Evolutionary conservation across 1,139 yeast genomes (phyloP), one percentile per base, ranked within the genome.

Genomic region (Lodderomyces orthopsilosis): DNA sequence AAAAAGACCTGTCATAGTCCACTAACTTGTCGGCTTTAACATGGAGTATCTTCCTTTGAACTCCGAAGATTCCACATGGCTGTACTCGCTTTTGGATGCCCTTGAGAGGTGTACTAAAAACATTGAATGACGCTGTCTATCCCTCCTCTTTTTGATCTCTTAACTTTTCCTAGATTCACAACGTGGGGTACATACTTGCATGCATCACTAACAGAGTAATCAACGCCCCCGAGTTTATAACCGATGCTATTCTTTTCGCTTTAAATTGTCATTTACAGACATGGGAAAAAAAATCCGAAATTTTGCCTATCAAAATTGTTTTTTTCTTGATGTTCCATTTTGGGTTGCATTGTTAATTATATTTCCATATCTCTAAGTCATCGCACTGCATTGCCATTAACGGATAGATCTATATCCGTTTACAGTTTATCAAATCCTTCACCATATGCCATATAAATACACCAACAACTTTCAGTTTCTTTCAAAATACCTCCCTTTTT

Each of bases 351-450:
- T 32, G 13, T n/a, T n/a, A n/a, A n/a, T n/a, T n/a, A n/a, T n/a
- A n/a, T n/a, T n/a, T n/a, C n/a, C n/a, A n/a, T n/a, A n/a, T n/a
- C 19, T 17, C 6, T 34, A 7, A 18, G 14, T n/a, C 22, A 33
- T 17, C 32, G 32, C 32, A 27, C 17, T 27, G 32, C 15, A 30
- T 17, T 30, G 34, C 34, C 34, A 30, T 30, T 21, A 36, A 23
- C n/a, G 28, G 21, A 23, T 14, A 36, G 38, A 36, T 36, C 32
- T 15, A n/a, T 22, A 34, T 30, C 34, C n/a, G 13, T n/a, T 15
- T 3, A 17, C 4, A 9, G 12, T 15, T 15, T 35, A 9, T n/a
- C 17, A 6, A 4, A 13, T 5, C 9, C 23, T 8, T 21, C 23
- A 5, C 5, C 8, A 6, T 8, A 27, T 27, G 12, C 6, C 8